Evolutionary conservation across 106 monocot species (phyloP).

Genomic region (Cymbidium sinense): DNA sequence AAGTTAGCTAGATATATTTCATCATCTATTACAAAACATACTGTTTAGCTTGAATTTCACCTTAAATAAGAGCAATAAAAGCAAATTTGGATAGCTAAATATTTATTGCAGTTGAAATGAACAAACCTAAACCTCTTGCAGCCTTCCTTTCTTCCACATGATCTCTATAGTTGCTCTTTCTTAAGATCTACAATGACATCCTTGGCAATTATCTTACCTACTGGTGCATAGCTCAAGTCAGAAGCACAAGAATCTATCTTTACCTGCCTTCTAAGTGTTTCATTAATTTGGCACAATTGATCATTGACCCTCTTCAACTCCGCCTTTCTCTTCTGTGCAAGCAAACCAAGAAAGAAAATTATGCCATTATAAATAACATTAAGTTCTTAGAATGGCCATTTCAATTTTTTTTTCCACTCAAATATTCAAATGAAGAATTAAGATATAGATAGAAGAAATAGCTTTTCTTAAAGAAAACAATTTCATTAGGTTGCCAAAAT

Average conservation of each 20-base stretch:
- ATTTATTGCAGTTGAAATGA: too few relatives aligned
- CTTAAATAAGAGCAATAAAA: too few relatives aligned
- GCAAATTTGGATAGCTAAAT: slow-evolving; percentile 6
- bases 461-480: background rate
- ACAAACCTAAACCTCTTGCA: slow-evolving; percentile 35
- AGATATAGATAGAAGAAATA: background rate
- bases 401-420: too few relatives aligned
- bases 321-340: slow-evolving; percentile 76
- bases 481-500: too few relatives aligned
- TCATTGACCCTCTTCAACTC: slow-evolving; percentile 53
- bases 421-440: too few relatives aligned
- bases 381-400: too few relatives aligned
- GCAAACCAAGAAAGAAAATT: slow-evolving; percentile 6
- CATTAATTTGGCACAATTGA: slow-evolving; percentile 82
- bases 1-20: background rate
- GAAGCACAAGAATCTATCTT: slow-evolving; percentile 84
- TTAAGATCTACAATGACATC: slow-evolving; percentile 21
- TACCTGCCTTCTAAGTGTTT: slow-evolving; percentile 76
- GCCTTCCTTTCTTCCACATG: slow-evolving; percentile 78
- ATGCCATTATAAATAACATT: background rate
- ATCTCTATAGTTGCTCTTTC: slow-evolving; percentile 59
- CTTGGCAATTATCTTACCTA: slow-evolving; percentile 31
- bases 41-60: background rate
- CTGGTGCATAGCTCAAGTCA: slow-evolving; percentile 61
- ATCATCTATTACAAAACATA: background rate